A percentile compares a stretch with the other conserved stretches of the same genome.
Conservation (phyloP, 2,329 filamentous ascomycete genomes). For the Trematosphaeria pertusa region DNA sequence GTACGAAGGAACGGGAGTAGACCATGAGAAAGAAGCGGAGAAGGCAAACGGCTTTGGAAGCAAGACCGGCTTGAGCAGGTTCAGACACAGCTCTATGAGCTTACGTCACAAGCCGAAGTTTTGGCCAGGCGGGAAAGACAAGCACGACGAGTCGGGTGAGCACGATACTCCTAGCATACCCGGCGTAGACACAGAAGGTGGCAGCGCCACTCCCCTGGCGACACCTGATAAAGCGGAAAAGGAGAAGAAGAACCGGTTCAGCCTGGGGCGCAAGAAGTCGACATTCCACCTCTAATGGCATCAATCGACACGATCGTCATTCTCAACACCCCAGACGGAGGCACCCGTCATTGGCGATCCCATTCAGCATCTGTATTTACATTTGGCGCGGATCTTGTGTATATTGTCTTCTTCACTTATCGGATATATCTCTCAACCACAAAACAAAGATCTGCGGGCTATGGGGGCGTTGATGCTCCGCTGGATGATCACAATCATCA, state of each 20-base stretch:
- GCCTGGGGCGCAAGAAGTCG: slow-evolving; percentile 75
- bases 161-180: slow-evolving; percentile 29
- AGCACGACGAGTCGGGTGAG: slow-evolving; percentile 30
- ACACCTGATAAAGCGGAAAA: slow-evolving; percentile 35
- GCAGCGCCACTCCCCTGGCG: slow-evolving; percentile 30
- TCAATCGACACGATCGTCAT: background rate
- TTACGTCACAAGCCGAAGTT: slow-evolving; percentile 78
- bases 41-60: slow-evolving; percentile 38
- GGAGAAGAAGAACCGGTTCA: slow-evolving; percentile 70
- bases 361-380: background rate
- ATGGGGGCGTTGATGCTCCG: no score
- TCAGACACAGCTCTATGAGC: slow-evolving; percentile 77
- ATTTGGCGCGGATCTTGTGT: background rate
- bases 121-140: slow-evolving; percentile 61
- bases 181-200: slow-evolving; percentile 21
- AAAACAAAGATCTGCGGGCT: no score
- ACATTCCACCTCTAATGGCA: slow-evolving; percentile 42
- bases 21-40: slow-evolving; percentile 11
- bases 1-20: slow-evolving; percentile 4
- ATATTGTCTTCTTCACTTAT: no score
- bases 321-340: no score
- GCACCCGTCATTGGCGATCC: no score
- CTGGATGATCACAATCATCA: no score
- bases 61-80: slow-evolving; percentile 63
- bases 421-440: no score